phyloP scores from a whole-genome alignment of 2,329 filamentous ascomycete genomes.

The Neonectria faginata region DNA sequence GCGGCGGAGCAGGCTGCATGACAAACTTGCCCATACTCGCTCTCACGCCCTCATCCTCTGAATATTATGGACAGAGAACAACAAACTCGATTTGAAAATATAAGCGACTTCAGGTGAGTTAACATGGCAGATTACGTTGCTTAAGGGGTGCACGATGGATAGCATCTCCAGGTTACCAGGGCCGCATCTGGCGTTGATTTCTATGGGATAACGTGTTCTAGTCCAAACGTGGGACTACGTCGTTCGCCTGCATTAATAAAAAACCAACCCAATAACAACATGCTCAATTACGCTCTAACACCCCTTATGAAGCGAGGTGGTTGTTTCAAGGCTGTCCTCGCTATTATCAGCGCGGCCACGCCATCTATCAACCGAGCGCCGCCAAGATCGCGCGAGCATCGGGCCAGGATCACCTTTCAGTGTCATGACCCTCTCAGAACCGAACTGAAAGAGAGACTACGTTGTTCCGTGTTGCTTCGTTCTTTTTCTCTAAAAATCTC shows the following conservation, averaged over 20 bases:
- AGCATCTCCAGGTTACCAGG: not conserved
- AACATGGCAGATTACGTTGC: not conserved
- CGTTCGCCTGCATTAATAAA: conserved; percentile 20
- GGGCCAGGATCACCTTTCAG: conserved; percentile 27
- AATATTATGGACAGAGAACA: not conserved
- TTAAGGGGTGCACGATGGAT: not conserved
- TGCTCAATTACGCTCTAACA: conserved; percentile 46
- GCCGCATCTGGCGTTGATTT: not conserved
- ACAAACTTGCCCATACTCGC: conserved; percentile 26
- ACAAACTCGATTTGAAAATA: no score
- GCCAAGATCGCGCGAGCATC: conserved; percentile 30
- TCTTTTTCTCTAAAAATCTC: conserved; percentile 14
- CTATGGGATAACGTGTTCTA: conserved; percentile 2
- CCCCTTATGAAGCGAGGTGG: conserved; percentile 43
- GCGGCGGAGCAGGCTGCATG: conserved; percentile 8
- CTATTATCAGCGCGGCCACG: conserved; percentile 42
- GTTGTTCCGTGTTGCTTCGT: conserved; percentile 7
- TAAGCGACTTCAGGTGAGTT: not conserved
- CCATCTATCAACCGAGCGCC: conserved; percentile 40
- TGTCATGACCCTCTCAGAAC: conserved; percentile 28
- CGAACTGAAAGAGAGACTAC: conserved; percentile 20
- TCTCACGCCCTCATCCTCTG: not conserved
- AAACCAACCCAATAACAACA: conserved; percentile 33
- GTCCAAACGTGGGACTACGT: conserved; percentile 18
- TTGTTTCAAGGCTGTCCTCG: conserved; percentile 36